Base-by-base conservation (phyloP, 2,329 filamentous ascomycete genomes). In the Sporothrix protearum region DNA sequence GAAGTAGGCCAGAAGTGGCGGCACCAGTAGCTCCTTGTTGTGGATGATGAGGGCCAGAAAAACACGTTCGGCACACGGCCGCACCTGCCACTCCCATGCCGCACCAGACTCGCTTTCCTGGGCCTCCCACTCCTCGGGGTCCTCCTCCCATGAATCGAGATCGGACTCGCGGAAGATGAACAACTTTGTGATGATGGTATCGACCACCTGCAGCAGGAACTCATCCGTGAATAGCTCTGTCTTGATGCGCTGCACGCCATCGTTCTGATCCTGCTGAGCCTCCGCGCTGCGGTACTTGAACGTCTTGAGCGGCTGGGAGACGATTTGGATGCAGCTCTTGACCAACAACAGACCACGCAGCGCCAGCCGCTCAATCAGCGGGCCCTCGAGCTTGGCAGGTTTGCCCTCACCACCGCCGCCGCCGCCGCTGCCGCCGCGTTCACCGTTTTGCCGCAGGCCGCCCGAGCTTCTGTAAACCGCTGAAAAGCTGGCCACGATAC, bases 91-190 rank as follows among this genome's bases (percentile, higher is more conserved):
- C 77, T 98, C 94, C 86, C 92, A 98, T 1, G 92, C 92, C 76
- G 93, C 92, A 47, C 92, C 90, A 72, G 92, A 88, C 73, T 91
- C 92, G 77, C 96, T 93, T 82, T 97, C 94, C 76, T 91, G 89
- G 75, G 92, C 90, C 80, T 97, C 95, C 94, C 96, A 99, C 70
- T 96, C 94, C 79, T 99, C 93, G 0, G 95, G 93, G 72, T 97
- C 94, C 77, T 96, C 91, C 78, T 96, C 91, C 96, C 96, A 99
- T 72, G 93, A 91, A 73, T 93, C 89, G 0, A 98, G 86, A 80
- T 99, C 96, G 68, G 89, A 89, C 72, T 91, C 88, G 45, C 93
- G 89, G 79, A 98, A 96, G 49, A 96, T 87, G 78, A 99, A 96
- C 75, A 97, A 93, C 76, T 91, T 90, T 0, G 92, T 93, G 68